Evolutionary conservation across 2,329 filamentous ascomycete genomes (phyloP).

Genomic region (Aspergillus floridensis): DNA sequence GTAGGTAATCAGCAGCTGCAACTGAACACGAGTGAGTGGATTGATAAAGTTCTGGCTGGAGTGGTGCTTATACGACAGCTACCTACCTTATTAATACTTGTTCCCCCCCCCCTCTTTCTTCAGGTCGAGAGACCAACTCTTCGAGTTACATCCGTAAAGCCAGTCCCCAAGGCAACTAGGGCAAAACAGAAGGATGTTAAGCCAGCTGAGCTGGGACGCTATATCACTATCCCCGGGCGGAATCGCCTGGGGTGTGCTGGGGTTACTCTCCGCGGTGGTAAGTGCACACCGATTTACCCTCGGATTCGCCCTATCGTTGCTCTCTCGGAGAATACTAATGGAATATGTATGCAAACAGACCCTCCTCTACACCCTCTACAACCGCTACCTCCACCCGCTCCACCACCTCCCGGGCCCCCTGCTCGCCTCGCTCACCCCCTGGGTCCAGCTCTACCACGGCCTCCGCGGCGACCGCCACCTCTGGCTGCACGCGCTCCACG

Average conservation of each 20-base stretch:
- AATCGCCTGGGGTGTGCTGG: not conserved
- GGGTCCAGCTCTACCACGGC: conserved; percentile 68
- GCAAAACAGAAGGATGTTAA: conserved; percentile 1
- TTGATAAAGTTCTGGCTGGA: no score
- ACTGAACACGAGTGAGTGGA: no score
- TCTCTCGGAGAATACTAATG: no score
- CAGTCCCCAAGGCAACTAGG: not conserved
- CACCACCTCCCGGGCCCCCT: conserved; percentile 32
- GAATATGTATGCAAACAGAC: not conserved
- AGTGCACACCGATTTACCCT: not conserved
- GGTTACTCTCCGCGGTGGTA: conserved; percentile 3
- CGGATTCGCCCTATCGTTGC: not conserved
- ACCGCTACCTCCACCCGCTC: conserved; percentile 37
- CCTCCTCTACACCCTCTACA: conserved; percentile 29
- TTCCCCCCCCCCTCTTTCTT: no score
- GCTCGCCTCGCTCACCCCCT: conserved; percentile 36
- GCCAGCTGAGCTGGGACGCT: conserved; percentile 8
- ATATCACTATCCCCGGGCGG: not conserved
- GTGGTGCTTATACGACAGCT: no score
- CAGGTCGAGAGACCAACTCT: no score
- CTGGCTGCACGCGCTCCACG: conserved; percentile 68
- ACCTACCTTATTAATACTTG: no score
- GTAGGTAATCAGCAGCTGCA: no score
- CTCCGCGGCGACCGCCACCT: conserved; percentile 73
- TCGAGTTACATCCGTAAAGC: no score